Base-by-base conservation (phyloP, 2,329 filamentous ascomycete species). In the Pyrenochaeta sp. region DNA sequence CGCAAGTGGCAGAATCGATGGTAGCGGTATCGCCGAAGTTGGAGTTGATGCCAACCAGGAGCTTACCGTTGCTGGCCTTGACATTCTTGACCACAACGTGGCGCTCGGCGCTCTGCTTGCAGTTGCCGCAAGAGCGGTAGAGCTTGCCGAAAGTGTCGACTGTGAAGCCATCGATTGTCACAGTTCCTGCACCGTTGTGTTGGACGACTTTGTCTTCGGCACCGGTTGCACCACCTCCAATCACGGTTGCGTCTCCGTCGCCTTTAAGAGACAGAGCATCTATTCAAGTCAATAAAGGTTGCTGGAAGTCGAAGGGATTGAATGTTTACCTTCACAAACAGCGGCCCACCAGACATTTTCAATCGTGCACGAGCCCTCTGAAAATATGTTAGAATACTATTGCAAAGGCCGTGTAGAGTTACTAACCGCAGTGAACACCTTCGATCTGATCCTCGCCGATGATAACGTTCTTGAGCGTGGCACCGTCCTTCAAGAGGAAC, bases 391-490 rank as follows among this genome's bases (percentile, higher is more conserved):
- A 27, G 21, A 31, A 35, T 17, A 21, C 22, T 15, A 15, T 23
- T 18, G n/a, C n/a, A n/a, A n/a, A n/a, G n/a, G n/a, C n/a, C 23
- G 36, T 30, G 20, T 32, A n/a, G 7, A 21, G n/a, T 13, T 20
- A 10, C 30, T 21, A 21, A 32, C 30, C 30, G 31, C 54, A 57
- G 38, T 57, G 54, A 7, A 57, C 46, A 24, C 54, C 54, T 28
- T 57, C 79, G 18, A 74, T 71, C 56, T 80, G 74, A 45, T 75
- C 72, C 32, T 72, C 67, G 14, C 79, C 79, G 42, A 82, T 81
- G 66, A 82, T 81, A 61, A 75, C 79, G 59, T 82, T 82, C 56
- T 74, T 75, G 27, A 82, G 67, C 9, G 76, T 78, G 17, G 74
- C 80, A 17, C 79, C 79, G 30, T 75, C 67, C 58, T 75, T 70